Percentiles rank a stretch among this genome's conserved stretches.
These are phyloP conservation scores for Ogataea methylovora DNA, from an alignment of 805 yeast species.

Conservation along the genomic window DNA sequence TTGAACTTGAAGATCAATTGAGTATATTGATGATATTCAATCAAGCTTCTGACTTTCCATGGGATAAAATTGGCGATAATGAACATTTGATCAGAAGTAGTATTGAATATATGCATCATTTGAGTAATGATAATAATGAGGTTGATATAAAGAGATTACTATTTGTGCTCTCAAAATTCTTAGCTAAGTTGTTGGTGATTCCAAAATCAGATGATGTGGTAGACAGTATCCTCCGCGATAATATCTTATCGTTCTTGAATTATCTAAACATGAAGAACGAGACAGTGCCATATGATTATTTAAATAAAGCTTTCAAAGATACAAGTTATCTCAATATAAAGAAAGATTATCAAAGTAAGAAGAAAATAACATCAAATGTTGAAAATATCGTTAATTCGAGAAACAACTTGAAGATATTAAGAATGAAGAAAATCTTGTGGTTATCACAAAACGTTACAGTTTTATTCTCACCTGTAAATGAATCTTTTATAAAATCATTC, in stretches of 20 bases:
- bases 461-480: slow-evolving; percentile 14
- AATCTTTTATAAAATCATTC: slow-evolving; percentile 18
- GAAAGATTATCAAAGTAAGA: slow-evolving; percentile 8
- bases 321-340: slow-evolving; percentile 12
- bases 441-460: slow-evolving; percentile 21
- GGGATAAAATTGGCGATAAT: slow-evolving; percentile 10
- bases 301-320: slow-evolving; percentile 9
- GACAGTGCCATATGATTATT: slow-evolving; percentile 10
- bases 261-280: slow-evolving; percentile 6
- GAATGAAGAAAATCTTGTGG: slow-evolving; percentile 24
- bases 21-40: slow-evolving; percentile 18
- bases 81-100: slow-evolving; percentile 1
- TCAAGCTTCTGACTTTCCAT: slow-evolving; percentile 18
- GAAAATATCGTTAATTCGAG: slow-evolving; percentile 6
- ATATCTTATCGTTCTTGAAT: slow-evolving; percentile 9
- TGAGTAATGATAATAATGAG: neutral
- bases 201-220: neutral
- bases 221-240: neutral
- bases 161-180: neutral
- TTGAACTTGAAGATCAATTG: slow-evolving; percentile 14
- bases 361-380: slow-evolving; percentile 3
- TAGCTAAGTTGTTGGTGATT: neutral
- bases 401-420: slow-evolving; percentile 13
- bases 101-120: neutral
- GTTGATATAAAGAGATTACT: neutral